Percentiles rank a stretch among this genome's conserved stretches.
phyloP scores from a whole-genome alignment of 805 yeast species.

The Barnettozyma wickerhamii region DNA sequence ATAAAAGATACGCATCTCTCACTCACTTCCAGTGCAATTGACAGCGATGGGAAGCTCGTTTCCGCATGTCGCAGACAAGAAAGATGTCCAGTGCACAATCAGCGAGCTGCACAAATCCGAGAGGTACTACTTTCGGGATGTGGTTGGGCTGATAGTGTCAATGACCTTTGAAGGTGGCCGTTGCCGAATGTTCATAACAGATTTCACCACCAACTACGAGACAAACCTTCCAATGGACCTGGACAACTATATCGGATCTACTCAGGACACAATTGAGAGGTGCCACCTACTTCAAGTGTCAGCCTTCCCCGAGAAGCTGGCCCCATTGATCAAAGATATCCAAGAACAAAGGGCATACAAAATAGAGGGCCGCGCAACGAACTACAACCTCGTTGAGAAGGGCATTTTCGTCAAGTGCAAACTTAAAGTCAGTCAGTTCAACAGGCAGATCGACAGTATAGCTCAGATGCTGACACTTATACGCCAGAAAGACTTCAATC shows the following conservation, averaged over 20 bases:
- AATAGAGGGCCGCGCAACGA: too few relatives aligned
- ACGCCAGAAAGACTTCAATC: not conserved
- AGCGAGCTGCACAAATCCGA: not conserved
- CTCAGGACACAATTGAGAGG: not conserved
- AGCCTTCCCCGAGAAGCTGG: conserved; percentile 5
- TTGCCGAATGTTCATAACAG: conserved; percentile 9
- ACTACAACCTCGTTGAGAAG: not conserved
- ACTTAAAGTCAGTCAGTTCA: conserved; percentile 9
- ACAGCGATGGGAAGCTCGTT: not conserved
- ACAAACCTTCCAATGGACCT: not conserved
- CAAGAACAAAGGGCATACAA: not conserved
- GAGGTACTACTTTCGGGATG: not conserved
- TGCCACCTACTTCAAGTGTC: conserved; percentile 9
- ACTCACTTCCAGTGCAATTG: too few relatives aligned
- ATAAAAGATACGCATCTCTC: too few relatives aligned
- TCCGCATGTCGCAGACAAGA: not conserved
- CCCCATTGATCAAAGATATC: not conserved
- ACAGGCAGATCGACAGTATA: conserved; percentile 8
- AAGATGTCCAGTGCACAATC: not conserved
- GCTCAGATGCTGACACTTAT: not conserved
- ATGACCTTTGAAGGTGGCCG: not conserved
- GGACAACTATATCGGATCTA: conserved; percentile 5
- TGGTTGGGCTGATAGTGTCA: not conserved
- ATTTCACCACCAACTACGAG: conserved; percentile 10
- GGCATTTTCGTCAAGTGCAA: conserved; percentile 12